phyloP scores from a whole-genome alignment of 176 grass and related monocot species.

The Hordeum vulgare region DNA sequence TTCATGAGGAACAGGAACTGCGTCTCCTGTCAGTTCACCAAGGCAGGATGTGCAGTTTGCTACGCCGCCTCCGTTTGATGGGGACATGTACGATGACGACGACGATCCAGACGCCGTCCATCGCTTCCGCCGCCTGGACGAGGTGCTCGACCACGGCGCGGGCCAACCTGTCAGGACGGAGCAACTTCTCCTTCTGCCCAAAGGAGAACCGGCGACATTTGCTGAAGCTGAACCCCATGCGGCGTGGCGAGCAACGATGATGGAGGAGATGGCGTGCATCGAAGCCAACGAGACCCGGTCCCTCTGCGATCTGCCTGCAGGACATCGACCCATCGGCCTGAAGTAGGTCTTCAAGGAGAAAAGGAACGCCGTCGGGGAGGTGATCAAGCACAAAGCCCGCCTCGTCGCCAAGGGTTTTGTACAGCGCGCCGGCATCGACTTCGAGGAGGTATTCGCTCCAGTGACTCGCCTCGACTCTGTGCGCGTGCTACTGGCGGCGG shows the following conservation, averaged over 20 bases:
- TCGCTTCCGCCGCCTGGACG: background rate
- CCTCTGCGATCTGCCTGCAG: background rate
- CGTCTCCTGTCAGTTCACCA: no score
- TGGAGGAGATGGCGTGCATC: background rate
- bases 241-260: background rate
- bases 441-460: background rate
- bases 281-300: background rate
- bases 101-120: no score
- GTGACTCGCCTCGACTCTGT: no score
- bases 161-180: fast-evolving
- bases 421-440: background rate
- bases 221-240: background rate
- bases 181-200: background rate
- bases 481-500: no score
- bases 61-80: fast-evolving
- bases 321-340: background rate
- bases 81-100: no score
- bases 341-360: background rate
- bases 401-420: background rate
- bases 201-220: background rate
- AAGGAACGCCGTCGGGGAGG: background rate
- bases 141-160: background rate
- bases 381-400: no score
- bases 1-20: fast-evolving
- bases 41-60: no score